These are phyloP conservation scores for cucumber (Cucumis sativus) DNA, from an alignment of 306 rosid species.

Conservation along the genomic window Cucumber_9930_V3 NC_026659.2:5027001-5027500, in stretches of 20 bases:
- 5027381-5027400: constrained; percentile 78
- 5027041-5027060: constrained; percentile 84
- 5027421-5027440: constrained; percentile 91
- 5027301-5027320: constrained; percentile 84
- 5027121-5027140: constrained; percentile 69
- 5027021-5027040: constrained; percentile 96
- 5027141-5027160: constrained; percentile 75
- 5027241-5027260: constrained; percentile 41
- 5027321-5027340: constrained; percentile 89
- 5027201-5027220: constrained; percentile 31
- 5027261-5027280: constrained; percentile 92
- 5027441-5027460: constrained; percentile 62
- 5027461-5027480: constrained; percentile 44
- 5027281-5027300: constrained; percentile 73
- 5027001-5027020: constrained; percentile 83
- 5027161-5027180: constrained; percentile 83
- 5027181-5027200: constrained; percentile 45
- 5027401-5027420: constrained; percentile 98
- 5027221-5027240: constrained; percentile 36
- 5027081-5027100: constrained; percentile 90
- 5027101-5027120: constrained; percentile 82
- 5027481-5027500: constrained; percentile 37
- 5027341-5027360: constrained; percentile 60
- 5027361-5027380: constrained; percentile 65
- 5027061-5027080: constrained; percentile 78